Conservation (phyloP, 2,329 filamentous ascomycete genomes). For the Aspergillus terreus region DNA sequence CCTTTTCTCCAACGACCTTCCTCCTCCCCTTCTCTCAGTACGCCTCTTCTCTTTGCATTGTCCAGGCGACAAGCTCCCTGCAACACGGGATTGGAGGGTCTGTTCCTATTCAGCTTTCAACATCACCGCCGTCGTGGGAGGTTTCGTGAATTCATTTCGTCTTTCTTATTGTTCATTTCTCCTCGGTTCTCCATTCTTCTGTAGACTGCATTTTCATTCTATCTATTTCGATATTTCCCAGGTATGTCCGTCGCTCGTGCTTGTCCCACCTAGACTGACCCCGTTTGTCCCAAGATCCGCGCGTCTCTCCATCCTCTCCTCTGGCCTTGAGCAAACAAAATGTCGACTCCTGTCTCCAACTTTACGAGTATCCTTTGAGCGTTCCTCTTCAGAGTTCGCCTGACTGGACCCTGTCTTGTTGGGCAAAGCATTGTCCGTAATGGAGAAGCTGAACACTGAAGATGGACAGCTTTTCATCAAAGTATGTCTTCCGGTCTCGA, state of each 20-base stretch:
- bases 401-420: slow-evolving; percentile 27
- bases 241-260: neutral
- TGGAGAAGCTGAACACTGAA: slow-evolving; percentile 49
- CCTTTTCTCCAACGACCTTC: slow-evolving; percentile 8
- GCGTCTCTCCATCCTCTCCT: slow-evolving; percentile 4
- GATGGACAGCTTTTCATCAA: slow-evolving; percentile 50
- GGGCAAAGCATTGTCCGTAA: slow-evolving; percentile 31
- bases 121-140: slow-evolving; percentile 11
- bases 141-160: slow-evolving; percentile 8
- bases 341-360: slow-evolving; percentile 28
- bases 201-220: slow-evolving; percentile 3
- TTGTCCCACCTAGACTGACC: neutral
- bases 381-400: slow-evolving; percentile 34
- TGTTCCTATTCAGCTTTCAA: slow-evolving; percentile 6
- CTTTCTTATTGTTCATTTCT: slow-evolving; percentile 2
- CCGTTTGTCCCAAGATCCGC: too few species aligned
- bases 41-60: slow-evolving; percentile 14
- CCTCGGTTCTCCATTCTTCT: neutral
- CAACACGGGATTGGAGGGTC: slow-evolving; percentile 6
- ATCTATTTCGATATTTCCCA: neutral
- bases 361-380: slow-evolving; percentile 31
- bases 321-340: slow-evolving; percentile 24
- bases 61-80: slow-evolving; percentile 21
- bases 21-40: slow-evolving; percentile 11
- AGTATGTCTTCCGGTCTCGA: slow-evolving; percentile 20